Conservation (phyloP, 1,139 yeast genomes). For the Yamadazyma mexicana region DNA sequence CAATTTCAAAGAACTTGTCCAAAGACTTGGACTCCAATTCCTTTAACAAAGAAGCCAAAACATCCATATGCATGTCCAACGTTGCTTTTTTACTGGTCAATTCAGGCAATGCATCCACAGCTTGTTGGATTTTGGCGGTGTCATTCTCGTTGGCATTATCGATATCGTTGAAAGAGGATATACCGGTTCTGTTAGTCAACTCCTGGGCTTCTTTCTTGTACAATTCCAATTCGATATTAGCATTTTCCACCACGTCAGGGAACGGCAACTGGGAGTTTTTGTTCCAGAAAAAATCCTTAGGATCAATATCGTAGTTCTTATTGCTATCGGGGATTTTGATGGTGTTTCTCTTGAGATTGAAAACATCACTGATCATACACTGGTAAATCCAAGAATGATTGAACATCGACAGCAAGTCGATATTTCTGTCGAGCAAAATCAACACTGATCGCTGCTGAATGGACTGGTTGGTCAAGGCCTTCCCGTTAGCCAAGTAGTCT, state of each 20-base stretch:
- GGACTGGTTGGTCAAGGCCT: slow-evolving; percentile 23
- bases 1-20: slow-evolving; percentile 91
- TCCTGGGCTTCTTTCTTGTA: slow-evolving; percentile 89
- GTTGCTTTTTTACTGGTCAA: slow-evolving; percentile 84
- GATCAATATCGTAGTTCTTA: slow-evolving; percentile 82
- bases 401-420: slow-evolving; percentile 91
- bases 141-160: slow-evolving; percentile 50
- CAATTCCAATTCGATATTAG: slow-evolving; percentile 75
- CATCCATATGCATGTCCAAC: slow-evolving; percentile 96
- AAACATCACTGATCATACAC: slow-evolving; percentile 92
- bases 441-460: slow-evolving; percentile 67
- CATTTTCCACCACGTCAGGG: slow-evolving; percentile 97
- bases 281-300: slow-evolving; percentile 89
- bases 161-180: slow-evolving; percentile 67
- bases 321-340: slow-evolving; percentile 39
- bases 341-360: slow-evolving; percentile 75
- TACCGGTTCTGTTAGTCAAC: slow-evolving; percentile 78
- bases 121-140: slow-evolving; percentile 79
- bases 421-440: slow-evolving; percentile 79
- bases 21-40: slow-evolving; percentile 82
- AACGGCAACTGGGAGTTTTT: slow-evolving; percentile 84
- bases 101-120: slow-evolving; percentile 90
- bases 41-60: slow-evolving; percentile 78
- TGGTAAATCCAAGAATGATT: slow-evolving; percentile 98
- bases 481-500: slow-evolving; percentile 77